A percentile compares a stretch with the other conserved stretches of the same genome.
These are phyloP conservation scores for Nitzschia inconspicua DNA, from an alignment of 108 stramenopile species.

Conservation along the genomic window DNA sequence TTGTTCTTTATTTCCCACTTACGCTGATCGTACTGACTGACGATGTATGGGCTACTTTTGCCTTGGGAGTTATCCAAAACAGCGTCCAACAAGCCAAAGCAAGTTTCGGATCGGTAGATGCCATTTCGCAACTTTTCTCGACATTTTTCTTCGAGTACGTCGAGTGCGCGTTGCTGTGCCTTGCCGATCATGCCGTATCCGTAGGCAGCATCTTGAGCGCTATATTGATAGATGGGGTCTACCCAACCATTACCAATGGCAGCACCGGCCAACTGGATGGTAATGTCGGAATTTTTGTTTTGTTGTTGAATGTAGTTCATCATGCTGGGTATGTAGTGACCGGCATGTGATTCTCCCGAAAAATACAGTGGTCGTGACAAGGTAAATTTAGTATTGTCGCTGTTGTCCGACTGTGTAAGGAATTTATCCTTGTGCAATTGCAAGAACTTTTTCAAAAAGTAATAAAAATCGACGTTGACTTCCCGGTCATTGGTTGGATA, in stretches of 20 bases:
- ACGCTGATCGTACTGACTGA: conserved; percentile 75
- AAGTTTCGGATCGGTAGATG: conserved; percentile 37
- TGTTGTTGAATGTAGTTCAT: conserved; percentile 81
- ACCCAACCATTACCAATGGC: conserved; percentile 91
- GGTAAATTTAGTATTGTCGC: conserved; percentile 5
- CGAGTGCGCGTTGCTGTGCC: conserved; percentile 65
- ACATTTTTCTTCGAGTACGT: conserved; percentile 66
- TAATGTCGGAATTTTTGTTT: conserved; percentile 7
- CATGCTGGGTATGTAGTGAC: conserved; percentile 95
- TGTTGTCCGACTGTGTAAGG: conserved; percentile 12
- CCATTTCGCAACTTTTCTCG: conserved; percentile 54
- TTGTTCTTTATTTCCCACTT: conserved; percentile 37
- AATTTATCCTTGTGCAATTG: conserved; percentile 72
- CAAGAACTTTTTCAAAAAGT: conserved; percentile 75
- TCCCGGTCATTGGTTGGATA: conserved; percentile 82
- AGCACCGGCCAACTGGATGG: conserved; percentile 64
- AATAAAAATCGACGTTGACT: conserved; percentile 88
- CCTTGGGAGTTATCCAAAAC: conserved; percentile 56
- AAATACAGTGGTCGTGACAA: conserved; percentile 78
- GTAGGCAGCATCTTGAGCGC: conserved; percentile 84
- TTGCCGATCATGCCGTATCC: conserved; percentile 78
- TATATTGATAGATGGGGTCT: conserved; percentile 90
- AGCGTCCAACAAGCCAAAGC: conserved; percentile 78
- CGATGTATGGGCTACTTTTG: conserved; percentile 16
- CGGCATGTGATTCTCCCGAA: conserved; percentile 94